These are phyloP conservation scores for Alloascoidea africana DNA, from an alignment of 805 yeast genomes.

Conservation along the genomic window DNA sequence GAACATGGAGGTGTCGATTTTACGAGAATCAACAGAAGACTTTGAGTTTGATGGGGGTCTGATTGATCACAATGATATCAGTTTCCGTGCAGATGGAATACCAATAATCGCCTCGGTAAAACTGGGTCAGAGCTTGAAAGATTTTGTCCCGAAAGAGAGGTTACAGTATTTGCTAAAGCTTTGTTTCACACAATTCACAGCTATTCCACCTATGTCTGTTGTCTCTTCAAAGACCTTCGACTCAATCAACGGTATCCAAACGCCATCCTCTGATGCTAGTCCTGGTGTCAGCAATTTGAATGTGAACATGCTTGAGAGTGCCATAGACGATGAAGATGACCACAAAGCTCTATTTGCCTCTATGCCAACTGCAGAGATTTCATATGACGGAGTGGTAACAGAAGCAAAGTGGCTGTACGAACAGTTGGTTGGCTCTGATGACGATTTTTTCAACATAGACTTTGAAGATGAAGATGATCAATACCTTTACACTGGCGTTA, in stretches of 20 bases:
- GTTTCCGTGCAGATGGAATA: conserved; percentile 39
- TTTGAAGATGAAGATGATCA: conserved; percentile 80
- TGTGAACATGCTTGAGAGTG: conserved; percentile 18
- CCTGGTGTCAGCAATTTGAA: conserved; percentile 17
- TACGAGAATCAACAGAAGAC: conserved; percentile 61
- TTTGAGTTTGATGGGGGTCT: conserved; percentile 32
- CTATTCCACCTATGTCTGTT: conserved; percentile 40
- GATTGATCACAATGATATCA: conserved; percentile 40
- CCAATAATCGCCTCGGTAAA: conserved; percentile 68
- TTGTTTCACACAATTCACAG: conserved; percentile 41
- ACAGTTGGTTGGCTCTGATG: conserved; percentile 79
- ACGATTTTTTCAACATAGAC: conserved; percentile 92
- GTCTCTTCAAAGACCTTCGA: conserved; percentile 26
- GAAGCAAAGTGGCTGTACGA: conserved; percentile 67
- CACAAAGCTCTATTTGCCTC: conserved; percentile 23
- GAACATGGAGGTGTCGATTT: conserved; percentile 64
- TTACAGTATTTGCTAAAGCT: conserved; percentile 46
- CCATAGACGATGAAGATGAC: conserved; percentile 14
- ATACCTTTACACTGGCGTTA: conserved; percentile 2
- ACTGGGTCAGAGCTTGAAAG: conserved; percentile 72
- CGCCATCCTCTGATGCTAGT: conserved; percentile 10
- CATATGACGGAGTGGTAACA: conserved; percentile 82
- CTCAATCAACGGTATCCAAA: no score
- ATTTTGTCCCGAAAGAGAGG: conserved; percentile 70
- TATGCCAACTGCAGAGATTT: conserved; percentile 73